Conservation (phyloP, 75 land plant genomes). For the Larix kaempferi region DNA sequence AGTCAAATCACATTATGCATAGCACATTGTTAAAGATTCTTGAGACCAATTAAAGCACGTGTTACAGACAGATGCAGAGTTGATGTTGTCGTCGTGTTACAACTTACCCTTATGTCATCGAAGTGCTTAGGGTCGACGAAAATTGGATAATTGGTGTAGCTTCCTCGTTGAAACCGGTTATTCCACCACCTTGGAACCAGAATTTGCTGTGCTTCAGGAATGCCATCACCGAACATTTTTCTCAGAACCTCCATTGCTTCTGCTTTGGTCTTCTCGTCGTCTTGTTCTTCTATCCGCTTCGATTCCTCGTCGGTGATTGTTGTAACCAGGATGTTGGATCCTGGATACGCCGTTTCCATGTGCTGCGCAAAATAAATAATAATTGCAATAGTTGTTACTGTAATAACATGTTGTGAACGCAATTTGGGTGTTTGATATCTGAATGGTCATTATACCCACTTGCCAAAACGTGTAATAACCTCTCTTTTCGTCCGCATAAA, state of each 20-base stretch:
- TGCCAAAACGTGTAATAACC: constrained; percentile 89
- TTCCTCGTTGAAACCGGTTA: constrained; percentile 40
- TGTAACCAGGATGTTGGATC: constrained; percentile 50
- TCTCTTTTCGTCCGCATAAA: constrained; percentile 64
- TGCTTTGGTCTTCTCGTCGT: constrained; percentile 39
- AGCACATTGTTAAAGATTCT: too few relatives aligned
- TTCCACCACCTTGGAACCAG: constrained; percentile 60
- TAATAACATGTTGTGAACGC: too few relatives aligned
- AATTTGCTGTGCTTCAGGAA: constrained; percentile 53
- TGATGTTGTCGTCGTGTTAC: too few relatives aligned
- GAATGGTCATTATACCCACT: constrained; percentile 21
- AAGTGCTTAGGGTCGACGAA: neutral
- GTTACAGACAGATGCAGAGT: too few relatives aligned
- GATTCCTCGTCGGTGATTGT: constrained; percentile 81
- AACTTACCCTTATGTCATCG: neutral
- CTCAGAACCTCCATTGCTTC: constrained; percentile 61
- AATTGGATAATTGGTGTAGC: constrained; percentile 65
- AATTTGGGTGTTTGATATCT: neutral
- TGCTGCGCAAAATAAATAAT: too few relatives aligned
- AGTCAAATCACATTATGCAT: neutral
- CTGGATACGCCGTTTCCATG: constrained; percentile 52
- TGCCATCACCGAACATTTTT: constrained; percentile 50
- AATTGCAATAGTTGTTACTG: too few relatives aligned
- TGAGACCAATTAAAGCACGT: too few relatives aligned
- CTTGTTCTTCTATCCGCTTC: constrained; percentile 58